Evolutionary conservation across 2,329 filamentous ascomycete genomes (phyloP).

Genomic region (Bipolaris sorokiniana): DNA sequence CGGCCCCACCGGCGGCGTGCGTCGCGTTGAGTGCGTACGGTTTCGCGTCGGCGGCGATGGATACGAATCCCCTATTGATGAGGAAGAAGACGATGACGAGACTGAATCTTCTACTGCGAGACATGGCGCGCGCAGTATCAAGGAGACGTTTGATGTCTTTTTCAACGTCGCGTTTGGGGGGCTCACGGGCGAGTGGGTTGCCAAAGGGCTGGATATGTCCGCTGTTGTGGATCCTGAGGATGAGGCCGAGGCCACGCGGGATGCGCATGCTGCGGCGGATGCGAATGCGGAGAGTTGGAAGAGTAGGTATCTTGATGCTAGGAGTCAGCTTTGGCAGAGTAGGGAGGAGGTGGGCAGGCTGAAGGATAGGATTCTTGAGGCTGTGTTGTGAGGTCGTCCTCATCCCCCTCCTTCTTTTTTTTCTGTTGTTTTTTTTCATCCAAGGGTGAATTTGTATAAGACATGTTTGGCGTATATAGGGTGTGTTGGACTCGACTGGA

Average conservation of each 20-base stretch:
- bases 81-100: conserved; percentile 45
- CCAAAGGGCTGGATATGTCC: conserved; percentile 45
- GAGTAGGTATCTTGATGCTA: conserved; percentile 41
- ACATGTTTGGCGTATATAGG: neutral
- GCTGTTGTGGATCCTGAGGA: neutral
- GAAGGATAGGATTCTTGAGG: conserved; percentile 49
- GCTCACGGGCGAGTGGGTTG: conserved; percentile 51
- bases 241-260: neutral
- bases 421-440: neutral
- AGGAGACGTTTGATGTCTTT: conserved; percentile 53
- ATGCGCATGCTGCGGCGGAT: conserved; percentile 21
- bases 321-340: conserved; percentile 44
- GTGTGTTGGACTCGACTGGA: neutral
- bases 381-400: conserved; percentile 37
- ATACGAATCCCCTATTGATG: conserved; percentile 50
- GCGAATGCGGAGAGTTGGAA: conserved; percentile 35
- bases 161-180: conserved; percentile 53
- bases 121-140: conserved; percentile 26
- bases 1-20: conserved; percentile 41
- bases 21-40: conserved; percentile 51
- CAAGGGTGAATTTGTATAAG: too few species aligned
- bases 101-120: conserved; percentile 7
- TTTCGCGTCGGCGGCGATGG: conserved; percentile 51
- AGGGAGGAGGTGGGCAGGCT: conserved; percentile 44
- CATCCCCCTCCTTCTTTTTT: neutral